phyloP scores from a whole-genome alignment of 257 asterid species.

The Handroanthus guayacan region DNA sequence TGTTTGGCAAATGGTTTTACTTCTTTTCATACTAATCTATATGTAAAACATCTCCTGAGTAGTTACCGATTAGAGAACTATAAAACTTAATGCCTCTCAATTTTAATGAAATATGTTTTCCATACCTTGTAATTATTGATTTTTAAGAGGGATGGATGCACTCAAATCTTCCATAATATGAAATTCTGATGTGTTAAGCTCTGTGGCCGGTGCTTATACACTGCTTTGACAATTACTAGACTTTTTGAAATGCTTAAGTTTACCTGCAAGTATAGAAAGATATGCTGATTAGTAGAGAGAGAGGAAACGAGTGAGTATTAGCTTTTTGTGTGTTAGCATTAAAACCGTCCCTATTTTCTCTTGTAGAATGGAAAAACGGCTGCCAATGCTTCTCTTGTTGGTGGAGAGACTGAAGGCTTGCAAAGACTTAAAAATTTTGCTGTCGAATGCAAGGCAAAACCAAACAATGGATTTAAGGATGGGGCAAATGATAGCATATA shows the following conservation, averaged over 20 bases:
- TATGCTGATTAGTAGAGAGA: background rate
- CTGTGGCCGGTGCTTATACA: background rate
- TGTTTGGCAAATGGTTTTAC: no score
- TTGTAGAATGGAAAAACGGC: constrained; percentile 72
- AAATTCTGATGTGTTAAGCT: background rate
- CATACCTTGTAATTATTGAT: background rate
- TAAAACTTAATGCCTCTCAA: background rate
- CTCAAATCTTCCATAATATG: background rate
- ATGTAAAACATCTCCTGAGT: no score
- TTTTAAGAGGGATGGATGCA: background rate
- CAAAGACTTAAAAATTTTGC: constrained; percentile 83
- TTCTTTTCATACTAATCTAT: no score
- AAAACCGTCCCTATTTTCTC: constrained; percentile 25
- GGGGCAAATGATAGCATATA: constrained; percentile 74
- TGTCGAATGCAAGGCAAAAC: constrained; percentile 75
- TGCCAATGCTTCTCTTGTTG: constrained; percentile 75
- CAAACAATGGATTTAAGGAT: constrained; percentile 57
- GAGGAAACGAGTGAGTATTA: background rate
- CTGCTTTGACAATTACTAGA: constrained; percentile 12
- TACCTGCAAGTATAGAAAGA: background rate
- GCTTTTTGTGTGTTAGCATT: background rate
- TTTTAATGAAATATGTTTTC: background rate
- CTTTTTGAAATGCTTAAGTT: constrained; percentile 7
- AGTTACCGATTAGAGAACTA: no score
- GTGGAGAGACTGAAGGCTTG: constrained; percentile 96